Percentiles rank a stretch among this genome's conserved stretches.
Evolutionary conservation across 306 rosid species (phyloP).

Genomic region (Senna tora): DNA sequence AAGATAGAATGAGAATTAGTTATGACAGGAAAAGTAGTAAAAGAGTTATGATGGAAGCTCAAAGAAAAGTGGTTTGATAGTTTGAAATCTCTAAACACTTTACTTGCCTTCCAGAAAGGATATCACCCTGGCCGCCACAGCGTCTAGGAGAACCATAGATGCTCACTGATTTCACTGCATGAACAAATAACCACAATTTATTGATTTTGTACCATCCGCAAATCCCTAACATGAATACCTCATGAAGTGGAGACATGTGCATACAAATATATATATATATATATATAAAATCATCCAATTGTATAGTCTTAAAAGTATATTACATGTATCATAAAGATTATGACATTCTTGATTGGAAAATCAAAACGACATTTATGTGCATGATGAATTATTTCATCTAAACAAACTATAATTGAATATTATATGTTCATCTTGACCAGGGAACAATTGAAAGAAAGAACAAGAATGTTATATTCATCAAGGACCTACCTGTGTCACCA

Average conservation of each 20-base stretch:
- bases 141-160: conserved; percentile 89
- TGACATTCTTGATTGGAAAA: conserved; percentile 16
- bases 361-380: conserved; percentile 5
- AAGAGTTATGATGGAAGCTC: neutral
- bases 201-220: conserved; percentile 18
- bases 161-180: conserved; percentile 78
- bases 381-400: neutral
- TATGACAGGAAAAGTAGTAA: conserved; percentile 10
- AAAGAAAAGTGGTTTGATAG: neutral
- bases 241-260: conserved; percentile 7
- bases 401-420: neutral
- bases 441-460: neutral
- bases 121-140: conserved; percentile 96
- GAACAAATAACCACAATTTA: conserved; percentile 26
- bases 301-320: neutral
- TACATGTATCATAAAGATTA: neutral
- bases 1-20: conserved; percentile 6
- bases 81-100: conserved; percentile 2
- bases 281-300: neutral
- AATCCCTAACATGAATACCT: neutral
- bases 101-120: conserved; percentile 96
- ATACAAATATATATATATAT: neutral
- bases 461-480: conserved; percentile 19
- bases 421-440: conserved; percentile 4
- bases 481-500: conserved; percentile 71